Percentiles rank a stretch among this genome's conserved stretches.
Conservation (phyloP, 306 rosid genomes). For the Citrullus mucosospermus region DNA sequence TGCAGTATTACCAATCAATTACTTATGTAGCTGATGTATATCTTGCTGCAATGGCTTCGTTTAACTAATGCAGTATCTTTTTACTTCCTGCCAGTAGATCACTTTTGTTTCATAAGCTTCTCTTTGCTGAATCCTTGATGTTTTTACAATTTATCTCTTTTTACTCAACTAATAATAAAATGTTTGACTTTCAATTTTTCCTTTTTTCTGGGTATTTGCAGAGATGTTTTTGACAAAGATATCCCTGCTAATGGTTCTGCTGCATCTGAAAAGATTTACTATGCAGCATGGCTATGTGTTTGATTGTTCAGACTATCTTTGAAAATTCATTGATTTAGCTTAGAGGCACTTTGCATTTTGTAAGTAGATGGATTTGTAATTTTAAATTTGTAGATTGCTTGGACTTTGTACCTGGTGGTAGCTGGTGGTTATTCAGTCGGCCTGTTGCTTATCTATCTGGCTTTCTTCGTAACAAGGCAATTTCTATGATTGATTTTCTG, state of each 20-base stretch:
- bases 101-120: not conserved
- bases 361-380: slow-evolving; percentile 35
- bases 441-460: slow-evolving; percentile 12
- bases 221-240: not conserved
- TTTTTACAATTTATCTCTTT: not conserved
- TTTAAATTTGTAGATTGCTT: slow-evolving; percentile 17
- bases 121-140: not conserved
- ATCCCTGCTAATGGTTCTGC: slow-evolving; percentile 11
- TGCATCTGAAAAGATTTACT: slow-evolving; percentile 17
- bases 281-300: slow-evolving; percentile 28
- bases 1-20: not conserved
- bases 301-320: slow-evolving; percentile 24
- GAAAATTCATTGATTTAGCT: slow-evolving; percentile 23
- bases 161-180: not conserved
- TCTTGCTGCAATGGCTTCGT: not conserved
- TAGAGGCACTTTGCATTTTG: slow-evolving; percentile 21
- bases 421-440: not conserved
- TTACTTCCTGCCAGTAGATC: not conserved
- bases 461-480: slow-evolving; percentile 13
- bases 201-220: not conserved
- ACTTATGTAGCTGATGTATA: not conserved
- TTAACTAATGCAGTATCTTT: not conserved
- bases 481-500: slow-evolving; percentile 2
- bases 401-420: slow-evolving; percentile 23
- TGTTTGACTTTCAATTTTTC: not conserved